Base-by-base conservation (phyloP, 2,329 filamentous ascomycete species). In the Fusarium transvaalense region DNA sequence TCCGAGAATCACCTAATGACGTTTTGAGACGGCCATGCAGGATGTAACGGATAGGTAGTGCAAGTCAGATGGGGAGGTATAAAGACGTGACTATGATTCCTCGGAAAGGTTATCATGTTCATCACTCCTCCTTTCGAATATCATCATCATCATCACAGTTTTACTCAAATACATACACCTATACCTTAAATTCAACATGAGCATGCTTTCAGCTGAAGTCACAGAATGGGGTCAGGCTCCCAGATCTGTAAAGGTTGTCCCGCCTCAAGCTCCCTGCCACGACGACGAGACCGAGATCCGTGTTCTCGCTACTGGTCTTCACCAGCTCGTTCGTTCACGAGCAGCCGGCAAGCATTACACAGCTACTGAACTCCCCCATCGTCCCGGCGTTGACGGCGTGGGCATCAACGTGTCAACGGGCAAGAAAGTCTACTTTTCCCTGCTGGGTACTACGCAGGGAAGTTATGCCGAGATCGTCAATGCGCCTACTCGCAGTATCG, bases 341-440 rank as follows among this genome's bases (percentile, higher is more conserved):
- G 86, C 86, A 19, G 66, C 81, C 2, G 86, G 87, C 2, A 78
- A 75, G n/a, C 87, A 89, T 76, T 89, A 87, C 77, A 82, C 82
- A 21, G 79, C 82, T 4, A 78, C 78, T 8, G 72, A 73, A 0
- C 81, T 86, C 0, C 87, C 86, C 1, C 84, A 88, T 70, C 76
- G 80, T 2, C 83, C 84, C 0, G 86, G 86, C 13, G 76, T 83
- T 14, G 86, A 89, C 69, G 86, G 85, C 58, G 82, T 86, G 2
- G 86, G 83, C 41, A 71, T 76, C 10, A 77, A 83, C 53, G 78
- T 80, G 9, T 71, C 79, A 2, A 83, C 82, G 1, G 83, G 83
- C 38, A 74, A 82, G 68, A 72, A 79, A 1, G 84, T 87, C 66
- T 89, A 87, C 77, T 85, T 86, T 72, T 71, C 77, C 55, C 66